Percentiles rank a stretch among this genome's conserved stretches.
Evolutionary conservation across 257 asterid species (phyloP).

Genomic region (Rauvolfia tetraphylla): DNA sequence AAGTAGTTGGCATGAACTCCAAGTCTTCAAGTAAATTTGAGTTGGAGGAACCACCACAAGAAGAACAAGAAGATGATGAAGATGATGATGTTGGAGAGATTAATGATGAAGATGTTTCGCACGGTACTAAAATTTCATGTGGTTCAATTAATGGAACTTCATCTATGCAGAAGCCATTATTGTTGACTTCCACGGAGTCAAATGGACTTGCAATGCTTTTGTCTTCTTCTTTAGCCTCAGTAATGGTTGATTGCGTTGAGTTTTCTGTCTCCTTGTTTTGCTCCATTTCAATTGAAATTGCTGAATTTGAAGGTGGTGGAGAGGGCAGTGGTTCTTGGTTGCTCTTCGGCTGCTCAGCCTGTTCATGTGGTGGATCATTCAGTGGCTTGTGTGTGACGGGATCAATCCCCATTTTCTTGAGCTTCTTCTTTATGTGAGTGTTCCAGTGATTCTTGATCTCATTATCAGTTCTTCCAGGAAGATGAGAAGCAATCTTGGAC

Average conservation of each 20-base stretch:
- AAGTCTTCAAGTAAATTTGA: conserved; percentile 30
- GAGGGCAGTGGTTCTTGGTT: conserved; percentile 11
- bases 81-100: conserved; percentile 30
- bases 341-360: conserved; percentile 1
- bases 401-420: conserved; percentile 88
- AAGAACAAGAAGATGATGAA: conserved; percentile 24
- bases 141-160: conserved; percentile 77
- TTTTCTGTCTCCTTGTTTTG: conserved; percentile 17
- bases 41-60: conserved; percentile 21
- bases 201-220: not conserved
- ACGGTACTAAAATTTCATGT: conserved; percentile 50
- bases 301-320: not conserved
- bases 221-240: conserved; percentile 17
- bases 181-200: conserved; percentile 40
- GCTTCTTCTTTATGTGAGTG: conserved; percentile 84
- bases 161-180: conserved; percentile 60
- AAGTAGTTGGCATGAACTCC: conserved; percentile 28
- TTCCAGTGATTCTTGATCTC: conserved; percentile 97
- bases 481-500: conserved; percentile 94
- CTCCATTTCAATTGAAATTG: not conserved
- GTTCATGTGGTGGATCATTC: conserved; percentile 18
- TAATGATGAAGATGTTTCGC: conserved; percentile 23
- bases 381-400: conserved; percentile 91
- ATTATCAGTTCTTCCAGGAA: conserved; percentile 96
- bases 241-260: conserved; percentile 25